phyloP scores from a whole-genome alignment of 1,139 yeast species.

The Eremothecium coryli region DNA sequence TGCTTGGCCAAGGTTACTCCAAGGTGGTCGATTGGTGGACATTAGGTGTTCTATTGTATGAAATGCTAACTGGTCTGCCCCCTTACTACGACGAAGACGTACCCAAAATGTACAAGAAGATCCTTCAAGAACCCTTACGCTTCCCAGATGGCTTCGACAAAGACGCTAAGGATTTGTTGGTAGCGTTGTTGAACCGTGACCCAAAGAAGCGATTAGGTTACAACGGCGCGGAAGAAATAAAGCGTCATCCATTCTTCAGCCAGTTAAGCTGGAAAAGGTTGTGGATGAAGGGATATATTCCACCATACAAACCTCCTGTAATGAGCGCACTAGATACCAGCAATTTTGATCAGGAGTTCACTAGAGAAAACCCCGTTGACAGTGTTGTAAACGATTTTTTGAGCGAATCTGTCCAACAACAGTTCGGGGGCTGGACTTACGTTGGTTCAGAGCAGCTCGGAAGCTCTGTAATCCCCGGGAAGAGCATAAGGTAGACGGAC shows the following conservation, averaged over 20 bases:
- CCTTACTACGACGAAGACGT: slow-evolving; percentile 94
- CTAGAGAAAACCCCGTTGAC: slow-evolving; percentile 88
- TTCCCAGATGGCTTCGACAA: slow-evolving; percentile 86
- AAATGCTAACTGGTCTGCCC: slow-evolving; percentile 94
- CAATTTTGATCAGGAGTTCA: slow-evolving; percentile 87
- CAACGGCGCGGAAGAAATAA: slow-evolving; percentile 79
- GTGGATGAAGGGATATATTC: slow-evolving; percentile 78
- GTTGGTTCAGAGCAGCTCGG: slow-evolving; percentile 49
- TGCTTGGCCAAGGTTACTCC: slow-evolving; percentile 88
- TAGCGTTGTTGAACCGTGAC: slow-evolving; percentile 72
- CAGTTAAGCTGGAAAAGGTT: slow-evolving; percentile 88
- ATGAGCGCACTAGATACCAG: slow-evolving; percentile 81
- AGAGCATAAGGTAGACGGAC: slow-evolving; percentile 22
- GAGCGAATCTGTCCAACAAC: slow-evolving; percentile 87
- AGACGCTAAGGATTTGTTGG: slow-evolving; percentile 77
- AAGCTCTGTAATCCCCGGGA: slow-evolving; percentile 27
- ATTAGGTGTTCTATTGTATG: slow-evolving; percentile 81
- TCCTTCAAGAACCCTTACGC: slow-evolving; percentile 74
- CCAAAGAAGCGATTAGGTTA: slow-evolving; percentile 70
- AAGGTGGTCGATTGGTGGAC: slow-evolving; percentile 98
- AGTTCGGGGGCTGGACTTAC: slow-evolving; percentile 98
- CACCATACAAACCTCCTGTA: slow-evolving; percentile 93
- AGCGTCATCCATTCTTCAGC: slow-evolving; percentile 75
- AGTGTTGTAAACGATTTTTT: slow-evolving; percentile 87
- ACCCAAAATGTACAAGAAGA: slow-evolving; percentile 90